Conservation (phyloP, 495 filamentous ascomycete species). For the Penicillium mononematosum region DNA sequence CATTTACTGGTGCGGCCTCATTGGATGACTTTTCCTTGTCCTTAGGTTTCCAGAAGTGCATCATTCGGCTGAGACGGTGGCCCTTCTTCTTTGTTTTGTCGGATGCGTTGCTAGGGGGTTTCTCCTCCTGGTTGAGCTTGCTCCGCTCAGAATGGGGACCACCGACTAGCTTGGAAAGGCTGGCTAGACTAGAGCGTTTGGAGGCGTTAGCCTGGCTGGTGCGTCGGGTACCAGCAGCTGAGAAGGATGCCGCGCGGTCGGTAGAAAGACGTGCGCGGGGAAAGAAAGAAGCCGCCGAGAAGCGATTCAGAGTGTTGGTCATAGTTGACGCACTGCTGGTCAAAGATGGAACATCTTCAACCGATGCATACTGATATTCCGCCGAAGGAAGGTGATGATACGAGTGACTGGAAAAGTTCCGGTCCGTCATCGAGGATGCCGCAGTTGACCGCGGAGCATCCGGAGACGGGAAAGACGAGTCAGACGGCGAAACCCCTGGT, state of each 20-base stretch:
- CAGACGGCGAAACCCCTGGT: conserved; percentile 39
- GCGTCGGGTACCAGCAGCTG: conserved; percentile 62
- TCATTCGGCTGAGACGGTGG: conserved; percentile 72
- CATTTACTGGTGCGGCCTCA: conserved; percentile 19
- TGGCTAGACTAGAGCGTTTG: conserved; percentile 81
- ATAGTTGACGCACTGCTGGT: conserved; percentile 84
- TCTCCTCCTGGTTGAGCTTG: conserved; percentile 75
- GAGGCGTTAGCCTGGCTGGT: conserved; percentile 41
- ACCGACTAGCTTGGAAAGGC: conserved; percentile 78
- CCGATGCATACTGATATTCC: conserved; percentile 66
- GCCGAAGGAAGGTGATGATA: conserved; percentile 60
- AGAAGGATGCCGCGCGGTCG: conserved; percentile 68
- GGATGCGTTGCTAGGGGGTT: conserved; percentile 51
- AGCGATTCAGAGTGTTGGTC: conserved; percentile 57
- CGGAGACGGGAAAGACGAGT: conserved; percentile 51
- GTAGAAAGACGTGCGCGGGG: conserved; percentile 46
- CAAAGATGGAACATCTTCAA: conserved; percentile 84
- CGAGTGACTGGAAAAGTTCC: conserved; percentile 41
- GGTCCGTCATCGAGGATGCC: conserved; percentile 47
- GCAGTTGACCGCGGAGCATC: conserved; percentile 57
- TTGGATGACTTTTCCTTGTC: conserved; percentile 43
- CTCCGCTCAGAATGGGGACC: conserved; percentile 75
- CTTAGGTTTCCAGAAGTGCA: conserved; percentile 78
- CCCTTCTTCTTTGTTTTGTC: conserved; percentile 70
- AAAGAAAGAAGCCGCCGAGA: conserved; percentile 46